A percentile compares a stretch with the other conserved stretches of the same genome.
phyloP scores from a whole-genome alignment of 2,329 filamentous ascomycete genomes.

The Diaporthe amygdali region DNA sequence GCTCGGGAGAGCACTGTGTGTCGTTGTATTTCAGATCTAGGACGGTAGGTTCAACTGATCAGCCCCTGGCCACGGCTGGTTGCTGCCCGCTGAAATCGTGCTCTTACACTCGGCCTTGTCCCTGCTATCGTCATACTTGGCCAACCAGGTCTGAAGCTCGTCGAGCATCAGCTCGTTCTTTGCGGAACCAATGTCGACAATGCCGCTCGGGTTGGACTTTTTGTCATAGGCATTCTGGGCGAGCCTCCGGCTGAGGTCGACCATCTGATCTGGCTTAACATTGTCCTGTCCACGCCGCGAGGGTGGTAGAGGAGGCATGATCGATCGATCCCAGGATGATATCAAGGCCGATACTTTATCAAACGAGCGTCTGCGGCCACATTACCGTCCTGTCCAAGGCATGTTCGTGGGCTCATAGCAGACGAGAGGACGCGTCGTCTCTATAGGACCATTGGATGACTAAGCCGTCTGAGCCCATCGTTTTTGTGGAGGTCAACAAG shows the following conservation, averaged over 20 bases:
- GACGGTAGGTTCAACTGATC: background rate
- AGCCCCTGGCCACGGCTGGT: background rate
- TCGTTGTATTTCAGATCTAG: conserved; percentile 24
- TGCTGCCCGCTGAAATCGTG: background rate
- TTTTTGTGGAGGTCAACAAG: conserved; percentile 9
- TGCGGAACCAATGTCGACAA: conserved; percentile 22
- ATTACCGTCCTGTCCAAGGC: background rate
- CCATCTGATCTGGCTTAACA: conserved; percentile 21
- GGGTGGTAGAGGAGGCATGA: conserved; percentile 20
- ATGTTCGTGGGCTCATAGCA: background rate
- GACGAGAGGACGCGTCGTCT: background rate
- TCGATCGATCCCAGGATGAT: background rate
- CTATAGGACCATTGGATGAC: background rate
- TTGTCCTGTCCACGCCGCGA: conserved; percentile 21
- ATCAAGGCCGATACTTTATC: background rate
- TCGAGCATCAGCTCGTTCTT: conserved; percentile 20
- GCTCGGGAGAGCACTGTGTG: conserved; percentile 16
- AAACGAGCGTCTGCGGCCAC: background rate
- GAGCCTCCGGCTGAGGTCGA: conserved; percentile 21
- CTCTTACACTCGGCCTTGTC: conserved; percentile 20
- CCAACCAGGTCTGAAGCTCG: conserved; percentile 17
- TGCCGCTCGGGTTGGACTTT: conserved; percentile 18
- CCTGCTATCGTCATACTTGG: background rate
- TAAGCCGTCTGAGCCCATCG: conserved; percentile 1
- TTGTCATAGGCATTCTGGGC: conserved; percentile 16